A percentile compares a stretch with the other conserved stretches of the same genome.
Evolutionary conservation across 2,329 filamentous ascomycete genomes (phyloP).

Genomic region (Pseudopithomyces chartarum): DNA sequence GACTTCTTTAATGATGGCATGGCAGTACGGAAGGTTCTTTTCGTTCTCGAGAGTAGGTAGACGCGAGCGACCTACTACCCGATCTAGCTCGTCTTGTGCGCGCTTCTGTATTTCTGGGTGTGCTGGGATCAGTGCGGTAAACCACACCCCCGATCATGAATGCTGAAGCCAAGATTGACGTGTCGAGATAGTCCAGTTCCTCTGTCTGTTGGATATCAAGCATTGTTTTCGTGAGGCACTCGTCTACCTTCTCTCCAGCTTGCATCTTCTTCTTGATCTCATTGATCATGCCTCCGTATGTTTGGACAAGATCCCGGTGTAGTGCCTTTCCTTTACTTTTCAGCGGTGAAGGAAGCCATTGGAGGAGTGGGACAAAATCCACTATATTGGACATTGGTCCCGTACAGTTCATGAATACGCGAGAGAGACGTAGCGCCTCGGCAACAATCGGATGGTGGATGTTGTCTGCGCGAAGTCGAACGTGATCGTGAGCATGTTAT

Average conservation of each 20-base stretch:
- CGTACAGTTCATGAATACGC: constrained; percentile 17
- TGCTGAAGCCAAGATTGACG: constrained; percentile 18
- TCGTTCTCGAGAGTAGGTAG: constrained; percentile 11
- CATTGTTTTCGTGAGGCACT: constrained; percentile 23
- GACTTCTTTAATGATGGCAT: constrained; percentile 31
- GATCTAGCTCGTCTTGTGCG: constrained; percentile 15
- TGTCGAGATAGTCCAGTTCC: constrained; percentile 19
- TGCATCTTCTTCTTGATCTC: constrained; percentile 11
- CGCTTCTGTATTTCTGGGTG: constrained; percentile 12
- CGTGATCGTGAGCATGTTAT: constrained; percentile 18
- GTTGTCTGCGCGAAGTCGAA: constrained; percentile 14
- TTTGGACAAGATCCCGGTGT: constrained; percentile 12
- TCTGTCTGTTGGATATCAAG: constrained; percentile 12
- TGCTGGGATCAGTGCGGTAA: constrained; percentile 6
- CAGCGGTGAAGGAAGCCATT: constrained; percentile 8
- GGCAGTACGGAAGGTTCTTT: constrained; percentile 34
- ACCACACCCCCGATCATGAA: constrained; percentile 26
- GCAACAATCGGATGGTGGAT: constrained; percentile 13
- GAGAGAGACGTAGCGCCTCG: constrained; percentile 6
- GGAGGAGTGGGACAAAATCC: constrained; percentile 17
- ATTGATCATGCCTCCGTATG: constrained; percentile 21
- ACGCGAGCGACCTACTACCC: constrained; percentile 11
- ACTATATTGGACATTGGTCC: constrained; percentile 20
- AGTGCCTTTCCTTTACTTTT: constrained; percentile 4
- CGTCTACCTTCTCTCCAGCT: constrained; percentile 7